Evolutionary conservation across 139 green algal genomes (phyloP).

Genomic region (Ettlia oleoabundans): DNA sequence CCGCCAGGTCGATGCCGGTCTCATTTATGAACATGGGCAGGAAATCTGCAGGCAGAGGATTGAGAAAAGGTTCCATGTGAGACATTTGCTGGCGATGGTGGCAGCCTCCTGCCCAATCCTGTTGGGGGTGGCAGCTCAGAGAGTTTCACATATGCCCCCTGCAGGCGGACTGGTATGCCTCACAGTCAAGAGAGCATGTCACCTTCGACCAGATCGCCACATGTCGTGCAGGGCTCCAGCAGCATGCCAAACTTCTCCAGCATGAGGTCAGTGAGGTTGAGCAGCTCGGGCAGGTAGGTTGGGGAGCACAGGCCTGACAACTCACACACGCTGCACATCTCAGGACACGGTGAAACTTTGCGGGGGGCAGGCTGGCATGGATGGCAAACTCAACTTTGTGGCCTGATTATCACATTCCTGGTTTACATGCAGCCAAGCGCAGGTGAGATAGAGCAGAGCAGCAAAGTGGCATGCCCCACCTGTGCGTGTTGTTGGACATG

Average conservation of each 20-base stretch:
- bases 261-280: background rate
- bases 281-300: background rate
- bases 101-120: too few relatives aligned
- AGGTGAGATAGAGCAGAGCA: too few relatives aligned
- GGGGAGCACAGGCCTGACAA: background rate
- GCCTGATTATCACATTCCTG: too few relatives aligned
- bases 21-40: background rate
- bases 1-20: background rate
- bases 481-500: background rate
- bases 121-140: background rate
- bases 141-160: background rate
- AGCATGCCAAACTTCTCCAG: background rate
- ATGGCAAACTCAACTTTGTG: too few relatives aligned
- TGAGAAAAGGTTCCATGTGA: too few relatives aligned
- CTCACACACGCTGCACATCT: background rate
- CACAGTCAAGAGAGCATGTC: background rate
- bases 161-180: background rate
- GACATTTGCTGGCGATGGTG: too few relatives aligned
- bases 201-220: background rate
- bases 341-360: background rate
- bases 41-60: background rate
- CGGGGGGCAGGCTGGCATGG: too few relatives aligned
- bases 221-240: background rate
- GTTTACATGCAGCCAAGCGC: too few relatives aligned
- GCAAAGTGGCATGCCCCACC: too few relatives aligned